Percentiles rank a stretch among this genome's conserved stretches.
Evolutionary conservation across 345 rosid genomes (phyloP).

Genomic region (Citrus hindsii): DNA sequence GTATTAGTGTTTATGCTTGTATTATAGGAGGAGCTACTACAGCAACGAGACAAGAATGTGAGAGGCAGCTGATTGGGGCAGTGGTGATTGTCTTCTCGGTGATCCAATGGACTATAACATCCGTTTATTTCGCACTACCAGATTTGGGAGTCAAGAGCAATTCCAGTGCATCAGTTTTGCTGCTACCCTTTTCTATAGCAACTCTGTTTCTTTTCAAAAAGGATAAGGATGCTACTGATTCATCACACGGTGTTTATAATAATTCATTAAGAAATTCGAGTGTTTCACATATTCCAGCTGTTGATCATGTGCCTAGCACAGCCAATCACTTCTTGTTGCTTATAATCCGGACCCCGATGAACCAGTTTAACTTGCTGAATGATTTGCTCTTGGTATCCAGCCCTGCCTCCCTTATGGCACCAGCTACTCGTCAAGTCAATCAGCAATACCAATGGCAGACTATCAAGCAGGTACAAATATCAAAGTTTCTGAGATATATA

Average conservation of each 20-base stretch:
- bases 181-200: neutral
- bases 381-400: neutral
- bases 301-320: neutral
- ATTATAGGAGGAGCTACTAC: neutral
- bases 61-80: neutral
- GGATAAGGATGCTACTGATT: neutral
- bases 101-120: neutral
- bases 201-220: neutral
- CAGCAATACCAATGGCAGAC: neutral
- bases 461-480: too few relatives aligned
- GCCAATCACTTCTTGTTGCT: neutral
- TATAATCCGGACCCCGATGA: neutral
- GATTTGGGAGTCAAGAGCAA: neutral
- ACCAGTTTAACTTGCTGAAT: neutral
- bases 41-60: neutral
- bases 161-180: neutral
- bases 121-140: neutral
- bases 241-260: neutral
- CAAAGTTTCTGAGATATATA: too few relatives aligned
- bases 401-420: too few relatives aligned
- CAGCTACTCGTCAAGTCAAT: neutral
- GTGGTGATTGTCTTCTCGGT: neutral
- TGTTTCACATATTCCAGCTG: neutral
- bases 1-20: neutral
- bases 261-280: neutral